Evolutionary conservation across 345 rosid species (phyloP), one percentile per base, ranked within the genome.

Genomic region (Garcia nutans): DNA sequence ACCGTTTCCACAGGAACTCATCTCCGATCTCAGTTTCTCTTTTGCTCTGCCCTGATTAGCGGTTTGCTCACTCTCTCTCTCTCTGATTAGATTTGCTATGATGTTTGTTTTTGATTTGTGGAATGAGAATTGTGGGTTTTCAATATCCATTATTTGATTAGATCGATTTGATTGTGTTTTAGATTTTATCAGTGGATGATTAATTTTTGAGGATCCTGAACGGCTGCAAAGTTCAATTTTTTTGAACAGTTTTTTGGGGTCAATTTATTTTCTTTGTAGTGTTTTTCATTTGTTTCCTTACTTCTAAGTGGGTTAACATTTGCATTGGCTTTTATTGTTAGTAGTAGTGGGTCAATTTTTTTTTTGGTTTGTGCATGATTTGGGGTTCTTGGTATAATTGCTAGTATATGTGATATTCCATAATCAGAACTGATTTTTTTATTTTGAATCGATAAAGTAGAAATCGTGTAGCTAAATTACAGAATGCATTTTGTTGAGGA

Each of bases 261-360:
- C 52, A 20, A n/a, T 41, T 66, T 66, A 4, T n/a, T 67, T n/a
- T 45, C 41, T 61, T 61, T 1, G 22, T 45, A 11, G 15, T 66
- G 28, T 67, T 67, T 67, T 67, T 37, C 54, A 45, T 67, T 41
- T 67, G 19, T 22, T 31, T 67, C 19, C 33, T 22, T 67, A n/a
- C 3, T 12, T 22, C 23, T 59, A 0, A 59, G 15, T 23, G 13
- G 31, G 31, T 59, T 12, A 24, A 59, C 13, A 24, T 9, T 23
- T 8, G 13, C 33, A 2, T 58, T 8, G 28, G 63, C 12, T 59
- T 61, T 62, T 15, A 28, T 16, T 62, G 44, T 42, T 65, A 11
- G 26, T 45, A 20, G 50, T n/a, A n/a, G 19, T 16, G 17, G 26
- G 44, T 41, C 69, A 10, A 65, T 4, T 20, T 65, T 9, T 45